phyloP scores from a whole-genome alignment of 1,139 yeast species.

The Suhomyces anneliseae region DNA sequence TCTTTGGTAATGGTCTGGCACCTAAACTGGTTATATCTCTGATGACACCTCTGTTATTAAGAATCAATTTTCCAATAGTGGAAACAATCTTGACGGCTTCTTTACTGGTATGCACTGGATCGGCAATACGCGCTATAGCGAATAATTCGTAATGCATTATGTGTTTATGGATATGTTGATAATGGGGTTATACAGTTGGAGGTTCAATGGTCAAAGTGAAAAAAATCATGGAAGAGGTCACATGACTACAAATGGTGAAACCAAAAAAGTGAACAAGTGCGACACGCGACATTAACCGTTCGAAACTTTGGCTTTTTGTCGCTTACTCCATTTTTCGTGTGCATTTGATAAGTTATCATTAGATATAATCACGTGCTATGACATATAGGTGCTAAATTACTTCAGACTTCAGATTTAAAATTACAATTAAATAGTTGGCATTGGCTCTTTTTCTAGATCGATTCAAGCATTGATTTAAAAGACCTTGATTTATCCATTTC shows the following conservation, averaged over 20 bases:
- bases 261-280: not conserved
- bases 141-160: slow-evolving; percentile 85
- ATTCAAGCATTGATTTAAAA: not conserved
- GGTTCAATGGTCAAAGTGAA: not conserved
- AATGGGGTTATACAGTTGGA: too few relatives aligned
- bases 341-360: slow-evolving; percentile 4
- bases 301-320: not conserved
- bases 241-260: not conserved
- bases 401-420: not conserved
- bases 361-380: slow-evolving; percentile 16
- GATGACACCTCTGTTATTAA: slow-evolving; percentile 89
- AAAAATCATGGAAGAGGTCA: slow-evolving; percentile 3
- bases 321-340: not conserved
- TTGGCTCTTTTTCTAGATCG: not conserved
- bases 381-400: slow-evolving; percentile 8
- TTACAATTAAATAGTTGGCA: not conserved
- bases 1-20: slow-evolving; percentile 71
- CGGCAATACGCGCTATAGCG: slow-evolving; percentile 80
- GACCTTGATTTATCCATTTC: not conserved
- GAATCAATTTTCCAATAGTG: slow-evolving; percentile 78
- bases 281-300: not conserved
- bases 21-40: slow-evolving; percentile 83
- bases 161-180: not conserved
- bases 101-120: slow-evolving; percentile 51
- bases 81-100: slow-evolving; percentile 75